A percentile compares a stretch with the other conserved stretches of the same genome.
These are phyloP conservation scores for Penicillium italicum DNA, from an alignment of 2,329 filamentous ascomycete genomes.

Conservation along the genomic window DNA sequence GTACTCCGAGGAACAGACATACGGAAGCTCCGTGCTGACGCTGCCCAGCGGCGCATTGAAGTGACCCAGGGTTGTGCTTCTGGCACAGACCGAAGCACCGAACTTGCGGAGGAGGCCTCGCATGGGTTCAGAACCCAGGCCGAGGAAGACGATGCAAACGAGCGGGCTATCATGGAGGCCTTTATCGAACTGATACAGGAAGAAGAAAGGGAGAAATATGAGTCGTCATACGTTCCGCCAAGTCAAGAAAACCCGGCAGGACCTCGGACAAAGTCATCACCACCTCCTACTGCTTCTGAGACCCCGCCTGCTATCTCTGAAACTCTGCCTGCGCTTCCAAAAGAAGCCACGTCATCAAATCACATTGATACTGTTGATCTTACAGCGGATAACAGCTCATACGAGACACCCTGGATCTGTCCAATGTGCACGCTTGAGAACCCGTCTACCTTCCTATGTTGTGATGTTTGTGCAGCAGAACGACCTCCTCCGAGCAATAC, in stretches of 20 bases:
- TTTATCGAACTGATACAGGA: conserved; percentile 83
- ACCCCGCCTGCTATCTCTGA: conserved; percentile 22
- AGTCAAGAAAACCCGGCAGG: conserved; percentile 54
- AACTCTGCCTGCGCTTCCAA: background rate
- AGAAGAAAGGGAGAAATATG: conserved; percentile 62
- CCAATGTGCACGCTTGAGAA: conserved; percentile 61
- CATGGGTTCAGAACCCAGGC: conserved; percentile 78
- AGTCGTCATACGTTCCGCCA: conserved; percentile 53
- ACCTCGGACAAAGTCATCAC: conserved; percentile 39
- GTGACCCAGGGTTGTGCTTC: conserved; percentile 72
- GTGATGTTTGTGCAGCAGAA: conserved; percentile 59
- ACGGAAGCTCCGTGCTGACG: conserved; percentile 67
- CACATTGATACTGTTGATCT: conserved; percentile 14
- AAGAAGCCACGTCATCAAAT: background rate
- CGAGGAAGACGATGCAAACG: conserved; percentile 85
- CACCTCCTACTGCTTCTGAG: conserved; percentile 34
- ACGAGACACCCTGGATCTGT: conserved; percentile 54
- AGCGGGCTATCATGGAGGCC: conserved; percentile 78
- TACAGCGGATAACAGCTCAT: conserved; percentile 29
- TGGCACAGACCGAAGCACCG: conserved; percentile 61
- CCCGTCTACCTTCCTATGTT: conserved; percentile 56
- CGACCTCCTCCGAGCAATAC: conserved; percentile 40
- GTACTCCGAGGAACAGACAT: conserved; percentile 62
- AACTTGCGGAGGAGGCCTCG: conserved; percentile 64
- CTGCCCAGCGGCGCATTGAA: conserved; percentile 64